Evolutionary conservation across 306 rosid species (phyloP).

Genomic region (Quercus bicolor): DNA sequence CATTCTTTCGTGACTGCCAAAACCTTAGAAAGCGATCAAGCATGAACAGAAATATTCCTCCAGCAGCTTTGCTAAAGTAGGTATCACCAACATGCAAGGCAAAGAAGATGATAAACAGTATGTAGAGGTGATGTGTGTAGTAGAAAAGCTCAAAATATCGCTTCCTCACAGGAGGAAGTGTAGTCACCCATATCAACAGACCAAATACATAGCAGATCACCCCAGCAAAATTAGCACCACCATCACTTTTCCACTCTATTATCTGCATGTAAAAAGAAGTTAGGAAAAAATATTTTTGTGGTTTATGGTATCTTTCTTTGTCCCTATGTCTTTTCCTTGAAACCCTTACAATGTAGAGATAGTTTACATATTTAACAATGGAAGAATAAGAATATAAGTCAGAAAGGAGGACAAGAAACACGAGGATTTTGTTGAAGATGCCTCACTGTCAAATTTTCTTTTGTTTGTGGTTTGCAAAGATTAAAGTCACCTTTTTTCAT

Average conservation of each 20-base stretch:
- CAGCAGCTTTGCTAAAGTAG: conserved; percentile 65
- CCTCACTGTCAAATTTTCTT: not conserved
- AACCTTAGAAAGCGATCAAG: conserved; percentile 90
- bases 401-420: not conserved
- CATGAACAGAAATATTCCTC: conserved; percentile 72
- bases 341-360: not conserved
- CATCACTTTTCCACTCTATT: conserved; percentile 59
- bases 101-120: conserved; percentile 71
- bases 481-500: not conserved
- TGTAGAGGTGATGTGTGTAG: conserved; percentile 87
- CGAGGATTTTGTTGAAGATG: not conserved
- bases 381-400: not conserved
- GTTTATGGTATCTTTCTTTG: not conserved
- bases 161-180: conserved; percentile 71
- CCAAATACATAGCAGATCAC: conserved; percentile 75
- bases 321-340: not conserved
- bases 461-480: not conserved
- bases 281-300: not conserved
- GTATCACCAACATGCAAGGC: conserved; percentile 90
- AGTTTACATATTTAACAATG: not conserved
- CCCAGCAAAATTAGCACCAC: conserved; percentile 77
- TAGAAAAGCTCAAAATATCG: conserved; percentile 76
- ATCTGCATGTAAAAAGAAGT: conserved; percentile 47
- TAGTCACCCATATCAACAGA: conserved; percentile 86
- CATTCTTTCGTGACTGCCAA: conserved; percentile 69